Conservation (phyloP, 495 filamentous ascomycete genomes). For the Neurospora pannonica region DNA sequence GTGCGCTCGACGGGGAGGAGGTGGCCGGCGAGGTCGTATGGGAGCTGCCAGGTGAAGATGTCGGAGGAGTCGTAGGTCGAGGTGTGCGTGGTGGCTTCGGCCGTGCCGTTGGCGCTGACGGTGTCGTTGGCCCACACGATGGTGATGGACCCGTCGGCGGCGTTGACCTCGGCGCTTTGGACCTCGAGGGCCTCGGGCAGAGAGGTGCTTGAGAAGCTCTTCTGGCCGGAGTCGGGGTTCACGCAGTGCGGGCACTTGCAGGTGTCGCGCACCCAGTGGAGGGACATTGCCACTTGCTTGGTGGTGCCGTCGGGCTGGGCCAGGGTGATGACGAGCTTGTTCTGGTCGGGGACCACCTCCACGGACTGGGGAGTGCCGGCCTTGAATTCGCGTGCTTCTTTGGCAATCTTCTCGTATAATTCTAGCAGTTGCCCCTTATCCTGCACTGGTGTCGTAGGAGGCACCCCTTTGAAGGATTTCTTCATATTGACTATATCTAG, state of each 20-base stretch:
- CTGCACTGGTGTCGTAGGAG: not conserved
- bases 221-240: constrained; percentile 71
- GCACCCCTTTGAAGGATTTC: not conserved
- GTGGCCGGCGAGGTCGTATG: not conserved
- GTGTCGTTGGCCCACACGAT: constrained; percentile 45
- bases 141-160: constrained; percentile 34
- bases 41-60: constrained; percentile 1
- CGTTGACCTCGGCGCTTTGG: constrained; percentile 10
- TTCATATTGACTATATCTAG: not conserved
- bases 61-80: constrained; percentile 4
- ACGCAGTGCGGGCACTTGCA: constrained; percentile 67
- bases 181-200: constrained; percentile 49
- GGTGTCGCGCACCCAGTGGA: constrained; percentile 61
- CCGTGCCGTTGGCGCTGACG: constrained; percentile 12
- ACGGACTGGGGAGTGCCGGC: not conserved
- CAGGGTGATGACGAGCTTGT: not conserved
- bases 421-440: not conserved
- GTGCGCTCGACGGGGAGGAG: constrained; percentile 6
- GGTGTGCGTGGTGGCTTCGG: constrained; percentile 10
- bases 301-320: not conserved
- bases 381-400: not conserved
- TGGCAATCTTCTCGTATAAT: not conserved
- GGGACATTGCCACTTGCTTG: not conserved
- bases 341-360: not conserved
- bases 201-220: constrained; percentile 65